These are phyloP conservation scores for Rhodomyrtus psidioides DNA, from an alignment of 441 rosid species.

Conservation along the genomic window DNA sequence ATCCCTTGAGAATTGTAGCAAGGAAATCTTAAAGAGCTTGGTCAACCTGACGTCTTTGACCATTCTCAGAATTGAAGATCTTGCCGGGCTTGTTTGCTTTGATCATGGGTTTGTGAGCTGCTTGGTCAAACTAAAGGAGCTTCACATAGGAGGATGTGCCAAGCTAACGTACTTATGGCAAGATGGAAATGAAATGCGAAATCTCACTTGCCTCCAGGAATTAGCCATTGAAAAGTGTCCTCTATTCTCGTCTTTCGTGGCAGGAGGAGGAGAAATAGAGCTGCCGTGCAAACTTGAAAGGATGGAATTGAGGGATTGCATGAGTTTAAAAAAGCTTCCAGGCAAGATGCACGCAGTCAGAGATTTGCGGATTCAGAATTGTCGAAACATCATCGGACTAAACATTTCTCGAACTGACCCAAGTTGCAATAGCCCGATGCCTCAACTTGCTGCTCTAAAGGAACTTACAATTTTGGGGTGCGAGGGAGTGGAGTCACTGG, in stretches of 20 bases:
- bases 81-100: too few relatives aligned
- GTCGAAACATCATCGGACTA: neutral
- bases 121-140: too few relatives aligned
- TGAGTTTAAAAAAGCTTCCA: neutral
- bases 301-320: neutral
- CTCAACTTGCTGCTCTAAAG: fast-evolving
- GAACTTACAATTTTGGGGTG: fast-evolving
- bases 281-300: neutral
- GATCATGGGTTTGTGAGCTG: too few relatives aligned
- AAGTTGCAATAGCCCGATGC: fast-evolving
- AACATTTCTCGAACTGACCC: neutral
- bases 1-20: too few relatives aligned
- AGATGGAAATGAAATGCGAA: too few relatives aligned
- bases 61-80: too few relatives aligned
- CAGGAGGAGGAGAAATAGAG: fast-evolving
- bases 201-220: neutral
- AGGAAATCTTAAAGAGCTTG: too few relatives aligned
- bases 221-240: fast-evolving
- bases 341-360: fast-evolving
- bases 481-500: neutral
- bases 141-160: too few relatives aligned
- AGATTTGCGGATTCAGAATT: fast-evolving
- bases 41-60: too few relatives aligned
- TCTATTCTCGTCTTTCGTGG: neutral
- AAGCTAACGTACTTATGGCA: too few relatives aligned